Evolutionary conservation across 2,329 filamentous ascomycete genomes (phyloP), one percentile per base, ranked within the genome.

Genomic region (Aspergillus aculeatus): DNA sequence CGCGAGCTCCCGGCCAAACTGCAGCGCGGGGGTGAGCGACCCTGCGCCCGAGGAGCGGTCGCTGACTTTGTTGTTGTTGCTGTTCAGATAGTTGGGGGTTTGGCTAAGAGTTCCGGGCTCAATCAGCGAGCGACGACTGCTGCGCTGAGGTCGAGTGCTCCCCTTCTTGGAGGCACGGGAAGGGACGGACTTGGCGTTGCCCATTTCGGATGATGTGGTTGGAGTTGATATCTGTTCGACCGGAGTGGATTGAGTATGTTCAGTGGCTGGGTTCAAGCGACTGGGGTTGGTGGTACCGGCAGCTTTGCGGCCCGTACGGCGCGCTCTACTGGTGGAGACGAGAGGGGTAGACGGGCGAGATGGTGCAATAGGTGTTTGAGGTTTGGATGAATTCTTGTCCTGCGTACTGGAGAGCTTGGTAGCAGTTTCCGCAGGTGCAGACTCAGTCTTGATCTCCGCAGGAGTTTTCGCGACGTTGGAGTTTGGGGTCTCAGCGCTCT

Each of bases 231-330:
- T 7, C 29, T 4, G 26, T 24, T 56, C 52, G 2, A 44, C 51
- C 14, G 32, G 11, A 6, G 32, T 35, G 32, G 32, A 35, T 16
- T 12, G 32, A 3, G 32, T 35, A 12, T 35, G 10, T 35, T 16
- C 32, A 23, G 50, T 49, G 26, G 38, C 14, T 21, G 21, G n/a
- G 6, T 41, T 47, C 14, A 24, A 29, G 16, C 48, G 50, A 32
- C 26, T 47, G 5, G 51, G 31, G 14, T 29, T 50, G 24, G 55
- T 49, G 21, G 26, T 53, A 10, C n/a, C 32, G 11, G 26, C 61
- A 63, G 50, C 7, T 44, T 52, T 63, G 54, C 60, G 64, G 19
- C 59, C 60, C 10, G 56, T 38, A 32, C 61, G 66, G 35, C 63
- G 63, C 47, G 61, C 52, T 60, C 59, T 41, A 11, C 57, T 51